Percentiles rank a stretch among this genome's conserved stretches.
Evolutionary conservation across 352 stramenopile species (phyloP).

Genomic region (Phytophthora palmivora): DNA sequence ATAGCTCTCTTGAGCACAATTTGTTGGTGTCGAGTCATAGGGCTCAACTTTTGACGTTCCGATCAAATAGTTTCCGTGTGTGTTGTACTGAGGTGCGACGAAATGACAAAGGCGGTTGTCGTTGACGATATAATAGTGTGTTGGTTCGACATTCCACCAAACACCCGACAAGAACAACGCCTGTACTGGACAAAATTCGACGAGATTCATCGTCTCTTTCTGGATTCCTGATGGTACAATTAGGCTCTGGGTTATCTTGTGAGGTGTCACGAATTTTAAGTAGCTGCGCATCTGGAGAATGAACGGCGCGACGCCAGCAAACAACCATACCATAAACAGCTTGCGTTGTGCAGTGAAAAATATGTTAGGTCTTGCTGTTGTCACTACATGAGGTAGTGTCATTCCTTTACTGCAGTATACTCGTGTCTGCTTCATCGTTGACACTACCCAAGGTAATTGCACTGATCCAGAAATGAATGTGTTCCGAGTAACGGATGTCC

Average conservation of each 20-base stretch:
- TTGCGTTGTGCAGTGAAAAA: conserved; percentile 1
- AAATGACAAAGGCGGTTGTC: conserved; percentile 7
- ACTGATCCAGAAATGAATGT: conserved; percentile 9
- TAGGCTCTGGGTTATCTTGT: conserved; percentile 10
- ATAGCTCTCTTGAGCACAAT: conserved; percentile 8
- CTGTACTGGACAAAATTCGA: conserved; percentile 3
- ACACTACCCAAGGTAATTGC: no score
- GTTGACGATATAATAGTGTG: conserved; percentile 1
- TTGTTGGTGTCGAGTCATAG: neutral
- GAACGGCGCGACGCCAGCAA: conserved; percentile 6
- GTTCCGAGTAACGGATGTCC: conserved; percentile 1
- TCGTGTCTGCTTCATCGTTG: conserved; percentile 8
- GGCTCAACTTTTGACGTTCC: neutral
- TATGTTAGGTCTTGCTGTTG: neutral
- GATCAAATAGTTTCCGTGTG: conserved; percentile 8
- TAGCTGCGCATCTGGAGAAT: conserved; percentile 11
- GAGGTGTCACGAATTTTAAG: conserved; percentile 7
- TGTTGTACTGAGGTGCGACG: conserved; percentile 16
- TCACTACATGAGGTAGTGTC: conserved; percentile 12
- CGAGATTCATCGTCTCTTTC: neutral
- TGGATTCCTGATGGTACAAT: neutral
- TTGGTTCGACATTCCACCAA: conserved; percentile 15
- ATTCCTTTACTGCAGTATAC: conserved; percentile 5
- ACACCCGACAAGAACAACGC: conserved; percentile 6
- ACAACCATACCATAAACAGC: conserved; percentile 1